Base-by-base conservation (phyloP, 1,284 basidiomycete species). In the Agaricales sp. region DNA sequence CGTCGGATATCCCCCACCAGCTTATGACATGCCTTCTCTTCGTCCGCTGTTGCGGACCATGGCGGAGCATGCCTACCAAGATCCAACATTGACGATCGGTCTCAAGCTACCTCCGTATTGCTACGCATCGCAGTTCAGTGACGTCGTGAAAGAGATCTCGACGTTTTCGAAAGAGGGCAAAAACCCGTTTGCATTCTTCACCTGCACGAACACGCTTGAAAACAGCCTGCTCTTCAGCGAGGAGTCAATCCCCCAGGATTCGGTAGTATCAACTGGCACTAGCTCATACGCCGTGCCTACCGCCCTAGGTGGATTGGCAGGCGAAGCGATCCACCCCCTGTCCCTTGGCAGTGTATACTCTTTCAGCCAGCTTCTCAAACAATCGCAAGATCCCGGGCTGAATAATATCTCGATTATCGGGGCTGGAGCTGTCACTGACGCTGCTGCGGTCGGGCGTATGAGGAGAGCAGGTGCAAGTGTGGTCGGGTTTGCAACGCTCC, bases 21-120 rank as follows among this genome's bases (percentile, higher is more conserved):
- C 82, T 8, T 89, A 88, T 60, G 64, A 70, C 20, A 72, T 79
- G 49, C 23, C 64, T 1, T 59, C 65, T 41, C 68, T 71, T 52
- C 53, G 58, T 2, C 62, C 77, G 2, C 63, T 87, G 39, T 70
- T 89, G 8, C 59, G 66, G 16, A 68, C 77, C 11, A 67, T 89
- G 41, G 68, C 72, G 1, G 63, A 70, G 1, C 69, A 66, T 45
- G 72, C 71, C 56, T 58, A 61, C 47, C 54, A 63, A 18, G 84
- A 87, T 59, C 60, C 61, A 2, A 70, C 72, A 0, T 63, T 89
- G 16, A 77, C 81, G 1, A 68, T 90, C 49, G 88, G 88, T 4
- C 67, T 91, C 49, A 91, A 91, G 61, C 72, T 91, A 30, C 82
- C 88, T 0, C 88, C 87, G n/a, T 91, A 83, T 59, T 72, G 80